Evolutionary conservation across 208 protist genomes (phyloP).

Genomic region (Wallacemonas collosoma): DNA sequence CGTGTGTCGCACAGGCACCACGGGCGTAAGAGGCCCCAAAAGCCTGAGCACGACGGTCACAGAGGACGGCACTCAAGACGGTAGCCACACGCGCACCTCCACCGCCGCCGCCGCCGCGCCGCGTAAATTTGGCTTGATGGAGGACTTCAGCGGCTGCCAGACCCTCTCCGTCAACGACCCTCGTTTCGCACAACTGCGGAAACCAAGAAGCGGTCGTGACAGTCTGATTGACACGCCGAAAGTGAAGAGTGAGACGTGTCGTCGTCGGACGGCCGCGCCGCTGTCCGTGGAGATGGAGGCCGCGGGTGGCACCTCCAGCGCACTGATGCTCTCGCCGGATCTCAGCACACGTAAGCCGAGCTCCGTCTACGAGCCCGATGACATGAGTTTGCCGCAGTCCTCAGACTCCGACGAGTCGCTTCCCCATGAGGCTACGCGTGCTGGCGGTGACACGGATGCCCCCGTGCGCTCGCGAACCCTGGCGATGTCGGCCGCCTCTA

Average conservation of each 20-base stretch:
- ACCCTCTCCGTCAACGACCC: slow-evolving; percentile 5
- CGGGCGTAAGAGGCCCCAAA: background rate
- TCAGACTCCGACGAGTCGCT: slow-evolving; percentile 12
- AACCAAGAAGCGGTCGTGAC: background rate
- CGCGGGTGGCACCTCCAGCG: background rate
- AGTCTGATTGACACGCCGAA: background rate
- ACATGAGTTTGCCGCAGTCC: slow-evolving; percentile 5
- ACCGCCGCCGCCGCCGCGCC: no score
- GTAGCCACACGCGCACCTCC: background rate
- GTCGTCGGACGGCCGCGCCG: background rate
- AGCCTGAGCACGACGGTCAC: background rate
- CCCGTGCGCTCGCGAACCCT: background rate
- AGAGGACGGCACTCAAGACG: slow-evolving; percentile 1
- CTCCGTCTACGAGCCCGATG: slow-evolving; percentile 2
- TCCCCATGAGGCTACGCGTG: background rate
- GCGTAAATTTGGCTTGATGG: background rate
- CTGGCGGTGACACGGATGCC: background rate
- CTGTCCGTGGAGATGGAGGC: background rate
- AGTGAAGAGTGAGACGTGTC: background rate
- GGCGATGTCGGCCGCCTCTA: background rate
- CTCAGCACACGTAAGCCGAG: background rate
- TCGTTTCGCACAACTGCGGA: background rate
- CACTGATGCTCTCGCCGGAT: background rate
- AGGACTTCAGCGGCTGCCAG: slow-evolving; percentile 3
- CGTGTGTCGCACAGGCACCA: background rate